Conservation (phyloP, 306 rosid species). For the Pyrus bretschneideri region DNA sequence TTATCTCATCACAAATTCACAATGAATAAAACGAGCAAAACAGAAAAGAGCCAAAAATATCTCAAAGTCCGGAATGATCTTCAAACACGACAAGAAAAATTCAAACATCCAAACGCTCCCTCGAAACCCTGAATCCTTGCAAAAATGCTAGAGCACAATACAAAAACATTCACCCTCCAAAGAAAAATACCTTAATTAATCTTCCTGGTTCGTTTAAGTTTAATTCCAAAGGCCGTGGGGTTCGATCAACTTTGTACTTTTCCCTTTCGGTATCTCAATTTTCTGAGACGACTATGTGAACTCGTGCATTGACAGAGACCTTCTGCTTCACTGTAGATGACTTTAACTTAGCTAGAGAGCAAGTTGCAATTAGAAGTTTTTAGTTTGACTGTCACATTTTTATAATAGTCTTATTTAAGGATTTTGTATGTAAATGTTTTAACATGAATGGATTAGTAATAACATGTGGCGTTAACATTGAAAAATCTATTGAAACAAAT, state of each 20-base stretch:
- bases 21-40: neutral
- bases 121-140: neutral
- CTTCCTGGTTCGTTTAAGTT: neutral
- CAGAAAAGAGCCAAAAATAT: neutral
- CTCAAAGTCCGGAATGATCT: conserved; percentile 10
- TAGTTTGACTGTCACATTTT: neutral
- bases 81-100: conserved; percentile 3
- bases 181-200: neutral
- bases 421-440: no score
- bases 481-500: no score
- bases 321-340: neutral
- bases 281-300: neutral
- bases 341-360: neutral
- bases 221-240: neutral
- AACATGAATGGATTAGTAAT: no score
- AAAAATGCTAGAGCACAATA: neutral
- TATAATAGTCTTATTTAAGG: neutral
- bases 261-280: neutral
- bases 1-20: neutral
- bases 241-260: neutral
- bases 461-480: no score
- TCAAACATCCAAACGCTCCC: conserved; percentile 11
- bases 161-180: neutral
- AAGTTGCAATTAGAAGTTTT: neutral
- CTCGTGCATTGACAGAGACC: neutral